Conservation (phyloP, 2,329 filamentous ascomycete genomes). For the Chaetoscypha palmicola region DNA sequence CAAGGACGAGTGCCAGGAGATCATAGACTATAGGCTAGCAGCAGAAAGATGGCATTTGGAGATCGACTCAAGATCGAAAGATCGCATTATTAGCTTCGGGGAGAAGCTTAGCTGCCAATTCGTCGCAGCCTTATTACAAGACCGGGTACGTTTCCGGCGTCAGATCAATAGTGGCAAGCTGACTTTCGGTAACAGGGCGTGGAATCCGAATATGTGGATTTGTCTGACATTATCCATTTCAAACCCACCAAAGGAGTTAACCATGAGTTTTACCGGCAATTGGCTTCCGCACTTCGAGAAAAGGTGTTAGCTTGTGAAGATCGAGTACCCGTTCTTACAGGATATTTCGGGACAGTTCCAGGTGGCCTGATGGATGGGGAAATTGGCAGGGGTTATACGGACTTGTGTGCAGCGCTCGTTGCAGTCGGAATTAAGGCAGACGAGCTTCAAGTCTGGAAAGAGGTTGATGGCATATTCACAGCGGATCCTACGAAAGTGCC, state of each 20-base stretch:
- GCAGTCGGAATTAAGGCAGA: conserved; percentile 81
- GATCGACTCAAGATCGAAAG: conserved; percentile 71
- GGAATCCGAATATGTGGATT: conserved; percentile 81
- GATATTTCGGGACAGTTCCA: conserved; percentile 91
- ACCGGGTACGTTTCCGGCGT: conserved; percentile 48
- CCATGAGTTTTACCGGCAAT: conserved; percentile 61
- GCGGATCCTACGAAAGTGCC: conserved; percentile 82
- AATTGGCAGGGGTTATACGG: conserved; percentile 92
- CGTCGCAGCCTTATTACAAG: conserved; percentile 77
- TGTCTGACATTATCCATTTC: conserved; percentile 74
- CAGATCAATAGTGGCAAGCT: too few relatives aligned
- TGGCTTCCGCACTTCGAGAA: conserved; percentile 53
- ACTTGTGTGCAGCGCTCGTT: conserved; percentile 86
- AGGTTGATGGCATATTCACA: conserved; percentile 91
- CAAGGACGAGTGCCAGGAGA: conserved; percentile 69
- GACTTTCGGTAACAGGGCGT: conserved; percentile 47
- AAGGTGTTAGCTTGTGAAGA: conserved; percentile 59
- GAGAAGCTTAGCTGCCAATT: conserved; percentile 93
- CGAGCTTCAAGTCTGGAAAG: conserved; percentile 97
- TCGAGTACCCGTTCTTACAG: conserved; percentile 74
- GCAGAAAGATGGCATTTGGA: conserved; percentile 63
- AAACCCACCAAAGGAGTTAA: conserved; percentile 52
- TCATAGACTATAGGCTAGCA: conserved; percentile 65
- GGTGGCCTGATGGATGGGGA: conserved; percentile 82
- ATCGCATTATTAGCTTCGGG: conserved; percentile 87